Percentiles rank a stretch among this genome's conserved stretches.
Evolutionary conservation across 108 stramenopile species (phyloP).

Genomic region (Phaeodactylum tricornutum): DNA sequence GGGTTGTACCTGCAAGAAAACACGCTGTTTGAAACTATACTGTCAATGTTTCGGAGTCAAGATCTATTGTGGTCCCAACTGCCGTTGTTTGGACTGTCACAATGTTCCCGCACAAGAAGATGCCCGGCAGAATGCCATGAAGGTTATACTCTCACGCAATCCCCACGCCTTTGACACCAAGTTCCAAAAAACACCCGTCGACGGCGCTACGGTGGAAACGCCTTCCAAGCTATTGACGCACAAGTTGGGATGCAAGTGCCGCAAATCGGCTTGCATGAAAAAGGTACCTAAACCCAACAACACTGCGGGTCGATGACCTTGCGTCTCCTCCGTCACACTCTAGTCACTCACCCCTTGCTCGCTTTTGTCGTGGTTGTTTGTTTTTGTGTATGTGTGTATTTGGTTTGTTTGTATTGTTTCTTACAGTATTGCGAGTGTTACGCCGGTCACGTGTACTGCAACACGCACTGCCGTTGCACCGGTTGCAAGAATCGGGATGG

Average conservation of each 20-base stretch:
- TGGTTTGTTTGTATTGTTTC: slow-evolving; percentile 18
- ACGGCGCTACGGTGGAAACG: background rate
- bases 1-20: slow-evolving; percentile 94
- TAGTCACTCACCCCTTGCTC: too few relatives aligned
- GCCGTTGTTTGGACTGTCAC: slow-evolving; percentile 63
- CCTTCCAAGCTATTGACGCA: slow-evolving; percentile 39
- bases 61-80: slow-evolving; percentile 46
- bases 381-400: slow-evolving; percentile 33
- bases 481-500: slow-evolving; percentile 81
- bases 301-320: too few relatives aligned
- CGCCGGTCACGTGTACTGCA: slow-evolving; percentile 74
- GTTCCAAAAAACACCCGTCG: slow-evolving; percentile 23
- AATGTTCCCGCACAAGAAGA: slow-evolving; percentile 51
- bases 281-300: slow-evolving; percentile 51
- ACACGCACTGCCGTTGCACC: slow-evolving; percentile 80
- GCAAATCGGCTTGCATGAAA: slow-evolving; percentile 88
- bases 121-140: slow-evolving; percentile 68
- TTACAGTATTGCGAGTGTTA: slow-evolving; percentile 92
- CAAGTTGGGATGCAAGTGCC: slow-evolving; percentile 94
- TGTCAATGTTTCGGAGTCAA: slow-evolving; percentile 93
- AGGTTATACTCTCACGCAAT: slow-evolving; percentile 70
- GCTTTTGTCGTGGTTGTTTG: too few relatives aligned
- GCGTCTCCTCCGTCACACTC: too few relatives aligned
- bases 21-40: slow-evolving; percentile 94
- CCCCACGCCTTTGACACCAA: slow-evolving; percentile 87